Evolutionary conservation across 2,329 filamentous ascomycete genomes (phyloP).

Genomic region (Falciphora oryzae): DNA sequence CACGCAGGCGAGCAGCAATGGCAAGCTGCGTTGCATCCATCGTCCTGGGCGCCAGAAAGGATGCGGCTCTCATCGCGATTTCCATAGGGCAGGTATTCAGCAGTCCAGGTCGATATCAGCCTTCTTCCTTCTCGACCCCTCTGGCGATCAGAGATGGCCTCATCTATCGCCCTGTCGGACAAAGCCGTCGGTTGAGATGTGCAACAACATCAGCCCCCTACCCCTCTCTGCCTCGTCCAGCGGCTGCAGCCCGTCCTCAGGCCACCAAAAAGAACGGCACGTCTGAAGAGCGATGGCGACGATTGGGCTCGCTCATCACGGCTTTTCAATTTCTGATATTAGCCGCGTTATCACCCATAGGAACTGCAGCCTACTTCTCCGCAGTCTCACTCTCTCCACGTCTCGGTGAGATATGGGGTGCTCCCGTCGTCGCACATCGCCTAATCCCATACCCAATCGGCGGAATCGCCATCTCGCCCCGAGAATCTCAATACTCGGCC

Average conservation of each 20-base stretch:
- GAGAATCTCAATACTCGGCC: too few species aligned
- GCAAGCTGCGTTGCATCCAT: not conserved
- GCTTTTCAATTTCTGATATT: not conserved
- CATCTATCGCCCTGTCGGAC: not conserved
- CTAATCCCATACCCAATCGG: not conserved
- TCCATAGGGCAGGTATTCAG: too few species aligned
- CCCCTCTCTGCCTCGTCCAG: not conserved
- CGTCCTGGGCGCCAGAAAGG: not conserved
- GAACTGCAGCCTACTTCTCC: not conserved
- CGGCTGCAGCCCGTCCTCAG: too few species aligned
- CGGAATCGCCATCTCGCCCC: not conserved
- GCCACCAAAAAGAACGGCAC: not conserved
- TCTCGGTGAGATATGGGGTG: not conserved
- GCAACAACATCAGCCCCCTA: not conserved
- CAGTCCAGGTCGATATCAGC: not conserved
- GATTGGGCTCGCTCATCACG: not conserved
- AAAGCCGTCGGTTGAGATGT: not conserved
- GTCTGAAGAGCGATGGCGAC: not conserved
- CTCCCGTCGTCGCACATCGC: too few species aligned
- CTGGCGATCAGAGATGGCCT: not conserved
- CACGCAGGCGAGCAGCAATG: not conserved
- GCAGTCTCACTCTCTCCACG: not conserved
- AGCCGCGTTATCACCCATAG: not conserved
- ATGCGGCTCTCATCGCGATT: too few species aligned
- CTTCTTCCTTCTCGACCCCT: not conserved